Evolutionary conservation across 2,329 filamentous ascomycete species (phyloP), one percentile per base, ranked within the genome.

Genomic region (Colletotrichum sansevieriae): DNA sequence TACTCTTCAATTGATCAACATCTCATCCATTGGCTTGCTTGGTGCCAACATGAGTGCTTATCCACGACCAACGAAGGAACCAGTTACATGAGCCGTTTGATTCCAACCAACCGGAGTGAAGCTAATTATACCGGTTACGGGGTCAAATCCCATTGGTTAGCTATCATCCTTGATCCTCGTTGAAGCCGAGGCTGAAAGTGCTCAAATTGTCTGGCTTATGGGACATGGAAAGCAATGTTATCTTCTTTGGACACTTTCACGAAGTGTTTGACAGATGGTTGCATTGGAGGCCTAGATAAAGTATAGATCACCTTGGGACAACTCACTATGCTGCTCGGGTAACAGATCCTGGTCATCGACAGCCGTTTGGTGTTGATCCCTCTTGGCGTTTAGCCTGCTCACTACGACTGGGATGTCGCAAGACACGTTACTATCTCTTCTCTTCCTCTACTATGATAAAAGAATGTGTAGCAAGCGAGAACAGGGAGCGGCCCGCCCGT

Each of bases 271-370:
- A 9, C n/a, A 18, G 15, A 10, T 3, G 1, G 5, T 18, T 41
- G 22, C 55, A 58, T 29, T 1, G 22, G 13, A 44, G 13, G 39
- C 18, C 55, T 46, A 33, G 12, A 57, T 44, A 46, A 58, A 44
- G 39, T 33, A 58, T 22, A 58, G 55, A 58, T 58, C 55, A 44
- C 41, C 55, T 33, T 43, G 37, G 20, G 13, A 44, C 7, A 15
- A 58, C 37, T 15, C 13, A 22, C 13, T n/a, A 22, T 44, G 39
- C 39, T 39, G 39, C 55, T 29, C 37, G 22, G 22, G 22, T 58
- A 11, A 22, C 55, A 11, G 10, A 33, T 51, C 13, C 47, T 29
- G 13, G 47, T 51, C 39, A 35, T 7, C 13, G 9, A 33, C 39
- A 35, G 10, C 22, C 6, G 22, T 15, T 57, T 20, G 15, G 13